These are phyloP conservation scores for Cochlearia excelsa DNA, from an alignment of 345 rosid species.

Conservation along the genomic window DNA sequence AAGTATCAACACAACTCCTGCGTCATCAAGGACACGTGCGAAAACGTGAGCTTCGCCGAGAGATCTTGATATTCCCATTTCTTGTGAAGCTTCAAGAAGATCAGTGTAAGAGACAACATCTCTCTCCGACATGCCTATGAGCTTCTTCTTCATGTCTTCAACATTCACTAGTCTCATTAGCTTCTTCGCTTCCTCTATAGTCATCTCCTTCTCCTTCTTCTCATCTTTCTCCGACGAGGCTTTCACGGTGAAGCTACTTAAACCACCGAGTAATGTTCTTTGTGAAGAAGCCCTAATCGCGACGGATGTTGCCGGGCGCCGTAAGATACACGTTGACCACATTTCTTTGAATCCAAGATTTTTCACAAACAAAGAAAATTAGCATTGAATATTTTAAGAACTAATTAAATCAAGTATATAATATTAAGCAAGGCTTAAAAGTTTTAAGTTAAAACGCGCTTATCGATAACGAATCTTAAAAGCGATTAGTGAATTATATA, in stretches of 20 bases:
- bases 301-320: constrained; percentile 23
- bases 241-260: constrained; percentile 16
- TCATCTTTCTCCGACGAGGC: constrained; percentile 11
- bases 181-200: constrained; percentile 64
- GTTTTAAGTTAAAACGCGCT: no score
- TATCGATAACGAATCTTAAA: no score
- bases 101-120: constrained; percentile 61
- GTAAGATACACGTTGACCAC: constrained; percentile 33
- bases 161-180: constrained; percentile 84
- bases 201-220: constrained; percentile 28
- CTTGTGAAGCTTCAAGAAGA: constrained; percentile 58
- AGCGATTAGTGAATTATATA: no score
- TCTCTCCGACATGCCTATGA: constrained; percentile 54
- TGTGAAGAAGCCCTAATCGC: constrained; percentile 16
- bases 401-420: no score
- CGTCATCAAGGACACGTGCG: constrained; percentile 79
- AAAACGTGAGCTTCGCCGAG: constrained; percentile 69
- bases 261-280: constrained; percentile 15
- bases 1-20: constrained; percentile 79
- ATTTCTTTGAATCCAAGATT: neutral
- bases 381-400: neutral
- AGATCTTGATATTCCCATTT: constrained; percentile 70
- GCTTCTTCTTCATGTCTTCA: constrained; percentile 63
- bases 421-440: no score
- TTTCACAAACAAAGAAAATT: neutral